Conservation (phyloP, 108 stramenopile genomes). For the Conticribra guillardii region DNA sequence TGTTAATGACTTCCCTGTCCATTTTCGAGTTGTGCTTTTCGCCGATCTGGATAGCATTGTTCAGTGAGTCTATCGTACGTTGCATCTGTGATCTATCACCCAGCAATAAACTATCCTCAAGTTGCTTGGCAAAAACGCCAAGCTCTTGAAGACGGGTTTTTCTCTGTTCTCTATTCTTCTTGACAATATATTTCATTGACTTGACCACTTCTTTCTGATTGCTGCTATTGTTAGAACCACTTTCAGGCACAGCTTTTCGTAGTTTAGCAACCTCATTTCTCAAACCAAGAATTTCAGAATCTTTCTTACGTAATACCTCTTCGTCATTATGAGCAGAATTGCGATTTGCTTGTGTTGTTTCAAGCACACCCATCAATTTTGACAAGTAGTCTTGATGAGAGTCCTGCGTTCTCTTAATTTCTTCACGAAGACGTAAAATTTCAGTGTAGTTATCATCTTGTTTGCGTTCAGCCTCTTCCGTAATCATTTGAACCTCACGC, state of each 20-base stretch:
- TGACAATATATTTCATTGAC: slow-evolving; percentile 44
- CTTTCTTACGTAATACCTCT: slow-evolving; percentile 34
- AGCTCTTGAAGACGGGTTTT: slow-evolving; percentile 39
- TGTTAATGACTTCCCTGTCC: slow-evolving; percentile 56
- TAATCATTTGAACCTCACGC: slow-evolving; percentile 28
- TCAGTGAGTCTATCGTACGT: slow-evolving; percentile 20
- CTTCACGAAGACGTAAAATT: slow-evolving; percentile 58
- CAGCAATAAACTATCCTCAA: slow-evolving; percentile 31
- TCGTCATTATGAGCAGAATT: neutral
- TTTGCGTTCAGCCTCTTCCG: slow-evolving; percentile 37
- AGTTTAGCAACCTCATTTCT: slow-evolving; percentile 29
- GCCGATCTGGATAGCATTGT: slow-evolving; percentile 28
- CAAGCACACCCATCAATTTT: slow-evolving; percentile 68
- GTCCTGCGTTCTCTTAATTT: slow-evolving; percentile 59
- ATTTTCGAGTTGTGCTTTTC: slow-evolving; percentile 54
- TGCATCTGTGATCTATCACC: slow-evolving; percentile 21
- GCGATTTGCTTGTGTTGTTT: slow-evolving; percentile 55
- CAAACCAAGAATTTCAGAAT: slow-evolving; percentile 37
- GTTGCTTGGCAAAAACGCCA: slow-evolving; percentile 10
- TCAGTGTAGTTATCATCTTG: slow-evolving; percentile 53
- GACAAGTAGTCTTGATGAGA: slow-evolving; percentile 66
- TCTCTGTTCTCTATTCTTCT: slow-evolving; percentile 49
- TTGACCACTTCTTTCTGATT: slow-evolving; percentile 28
- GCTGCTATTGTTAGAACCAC: neutral
- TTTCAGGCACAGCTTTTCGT: neutral